phyloP scores from a whole-genome alignment of 2,329 filamentous ascomycete species.

The Talaromyces rugulosus region DNA sequence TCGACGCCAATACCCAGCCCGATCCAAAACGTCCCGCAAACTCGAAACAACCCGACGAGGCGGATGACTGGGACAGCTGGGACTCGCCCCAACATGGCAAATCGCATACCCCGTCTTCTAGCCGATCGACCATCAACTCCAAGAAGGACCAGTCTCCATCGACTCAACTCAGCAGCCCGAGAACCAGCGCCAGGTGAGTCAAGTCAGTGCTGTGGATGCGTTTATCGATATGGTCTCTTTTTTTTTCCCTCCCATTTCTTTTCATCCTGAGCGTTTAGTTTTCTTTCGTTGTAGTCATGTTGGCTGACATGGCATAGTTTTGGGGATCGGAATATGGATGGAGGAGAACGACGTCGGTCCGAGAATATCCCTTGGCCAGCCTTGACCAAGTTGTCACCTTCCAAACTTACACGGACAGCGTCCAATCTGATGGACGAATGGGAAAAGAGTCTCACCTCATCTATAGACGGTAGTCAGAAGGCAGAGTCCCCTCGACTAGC shows the following conservation, averaged over 20 bases:
- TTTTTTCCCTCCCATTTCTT: not conserved
- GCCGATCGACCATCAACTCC: conserved; percentile 49
- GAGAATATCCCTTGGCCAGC: conserved; percentile 60
- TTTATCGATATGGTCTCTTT: not conserved
- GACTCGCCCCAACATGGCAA: conserved; percentile 43
- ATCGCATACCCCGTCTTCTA: conserved; percentile 40
- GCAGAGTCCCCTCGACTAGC: not conserved
- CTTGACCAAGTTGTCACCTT: conserved; percentile 67
- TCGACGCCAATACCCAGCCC: conserved; percentile 25
- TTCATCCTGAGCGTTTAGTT: not conserved
- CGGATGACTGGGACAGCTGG: conserved; percentile 55
- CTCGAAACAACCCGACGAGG: conserved; percentile 40
- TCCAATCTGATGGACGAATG: conserved; percentile 84
- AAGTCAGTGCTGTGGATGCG: not conserved
- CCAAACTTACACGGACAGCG: conserved; percentile 77
- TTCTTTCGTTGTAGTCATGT: conserved; percentile 17
- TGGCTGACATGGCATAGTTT: conserved; percentile 26
- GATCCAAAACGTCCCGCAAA: conserved; percentile 33
- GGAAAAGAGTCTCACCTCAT: conserved; percentile 70
- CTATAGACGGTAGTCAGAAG: conserved; percentile 18
- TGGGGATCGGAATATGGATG: conserved; percentile 30
- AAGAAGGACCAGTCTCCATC: conserved; percentile 43
- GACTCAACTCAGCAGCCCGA: conserved; percentile 46
- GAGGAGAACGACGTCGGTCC: conserved; percentile 22
- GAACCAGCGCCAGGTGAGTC: conserved; percentile 51